Conservation (phyloP, 805 yeast genomes). For the Metschnikowia baotianmanensis region DNA sequence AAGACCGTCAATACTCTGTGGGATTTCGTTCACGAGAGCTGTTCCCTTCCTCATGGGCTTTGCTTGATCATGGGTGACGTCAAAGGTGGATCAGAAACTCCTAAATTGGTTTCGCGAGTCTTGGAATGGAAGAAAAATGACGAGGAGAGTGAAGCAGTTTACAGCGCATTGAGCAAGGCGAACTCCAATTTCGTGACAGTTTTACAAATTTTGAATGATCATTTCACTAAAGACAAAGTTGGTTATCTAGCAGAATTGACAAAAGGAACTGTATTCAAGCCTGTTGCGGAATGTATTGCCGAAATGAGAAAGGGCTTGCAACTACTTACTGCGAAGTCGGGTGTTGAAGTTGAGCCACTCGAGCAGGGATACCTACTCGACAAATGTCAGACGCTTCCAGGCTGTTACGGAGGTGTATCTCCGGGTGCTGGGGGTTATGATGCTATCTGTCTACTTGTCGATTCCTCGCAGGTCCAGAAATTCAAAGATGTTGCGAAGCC, state of each 20-base stretch:
- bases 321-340: conserved; percentile 58
- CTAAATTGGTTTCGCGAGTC: conserved; percentile 79
- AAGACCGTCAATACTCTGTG: conserved; percentile 51
- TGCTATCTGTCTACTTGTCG: conserved; percentile 75
- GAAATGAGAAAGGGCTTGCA: conserved; percentile 59
- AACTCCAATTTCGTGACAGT: conserved; percentile 56
- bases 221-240: conserved; percentile 29
- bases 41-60: conserved; percentile 66
- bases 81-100: conserved; percentile 89
- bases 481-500: conserved; percentile 21
- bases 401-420: conserved; percentile 92
- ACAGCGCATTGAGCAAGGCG: conserved; percentile 52
- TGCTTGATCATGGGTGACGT: conserved; percentile 90
- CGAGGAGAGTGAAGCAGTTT: conserved; percentile 52
- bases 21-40: conserved; percentile 54
- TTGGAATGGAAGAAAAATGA: conserved; percentile 60
- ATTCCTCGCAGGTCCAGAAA: conserved; percentile 36
- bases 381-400: conserved; percentile 46
- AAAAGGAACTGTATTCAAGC: conserved; percentile 21
- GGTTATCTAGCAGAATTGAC: conserved; percentile 28
- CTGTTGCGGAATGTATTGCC: conserved; percentile 39
- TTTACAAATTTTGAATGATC: conserved; percentile 39
- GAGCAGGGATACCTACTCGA: conserved; percentile 72
- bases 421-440: conserved; percentile 99
- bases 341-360: conserved; percentile 86